A percentile compares a stretch with the other conserved stretches of the same genome.
Evolutionary conservation across 208 protist species (phyloP).

Genomic region (Trypanosoma grayi): DNA sequence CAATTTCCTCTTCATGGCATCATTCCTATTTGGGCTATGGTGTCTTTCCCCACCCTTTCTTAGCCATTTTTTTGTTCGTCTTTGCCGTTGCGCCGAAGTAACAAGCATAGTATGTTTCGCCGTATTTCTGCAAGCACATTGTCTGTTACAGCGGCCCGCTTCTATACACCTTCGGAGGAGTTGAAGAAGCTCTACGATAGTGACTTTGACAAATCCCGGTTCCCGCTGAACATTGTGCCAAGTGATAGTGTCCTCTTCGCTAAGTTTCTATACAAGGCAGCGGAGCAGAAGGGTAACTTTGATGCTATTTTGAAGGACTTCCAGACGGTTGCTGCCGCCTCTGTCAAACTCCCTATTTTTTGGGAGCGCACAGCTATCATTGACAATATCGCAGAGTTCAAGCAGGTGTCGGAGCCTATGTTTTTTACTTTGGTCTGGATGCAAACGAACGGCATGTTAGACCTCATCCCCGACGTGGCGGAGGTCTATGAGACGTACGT

Average conservation of each 20-base stretch:
- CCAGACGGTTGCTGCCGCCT: slow-evolving; percentile 56
- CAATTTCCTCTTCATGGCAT: too few relatives aligned
- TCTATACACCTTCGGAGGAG: slow-evolving; percentile 84
- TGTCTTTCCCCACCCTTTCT: background rate
- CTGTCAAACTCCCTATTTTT: slow-evolving; percentile 80
- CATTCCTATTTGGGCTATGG: background rate
- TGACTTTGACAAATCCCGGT: slow-evolving; percentile 80
- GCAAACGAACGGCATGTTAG: slow-evolving; percentile 89
- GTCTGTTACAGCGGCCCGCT: slow-evolving; percentile 48
- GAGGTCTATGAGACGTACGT: slow-evolving; percentile 88
- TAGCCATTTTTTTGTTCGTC: slow-evolving; percentile 6
- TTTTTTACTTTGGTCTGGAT: slow-evolving; percentile 90
- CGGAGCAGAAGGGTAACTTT: slow-evolving; percentile 58
- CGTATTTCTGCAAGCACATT: slow-evolving; percentile 53
- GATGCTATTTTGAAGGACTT: slow-evolving; percentile 81
- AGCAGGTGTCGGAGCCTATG: slow-evolving; percentile 70
- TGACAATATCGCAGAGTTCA: slow-evolving; percentile 75
- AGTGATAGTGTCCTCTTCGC: slow-evolving; percentile 89
- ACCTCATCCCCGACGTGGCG: slow-evolving; percentile 74
- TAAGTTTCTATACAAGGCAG: slow-evolving; percentile 90
- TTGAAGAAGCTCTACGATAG: slow-evolving; percentile 88
- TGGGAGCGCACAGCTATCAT: slow-evolving; percentile 82
- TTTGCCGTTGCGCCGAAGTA: slow-evolving; percentile 3
- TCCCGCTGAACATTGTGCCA: slow-evolving; percentile 78
- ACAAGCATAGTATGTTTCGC: slow-evolving; percentile 61